A percentile compares a stretch with the other conserved stretches of the same genome.
Conservation (phyloP, 768 basidiomycete genomes). For the Roridomyces roridus region DNA sequence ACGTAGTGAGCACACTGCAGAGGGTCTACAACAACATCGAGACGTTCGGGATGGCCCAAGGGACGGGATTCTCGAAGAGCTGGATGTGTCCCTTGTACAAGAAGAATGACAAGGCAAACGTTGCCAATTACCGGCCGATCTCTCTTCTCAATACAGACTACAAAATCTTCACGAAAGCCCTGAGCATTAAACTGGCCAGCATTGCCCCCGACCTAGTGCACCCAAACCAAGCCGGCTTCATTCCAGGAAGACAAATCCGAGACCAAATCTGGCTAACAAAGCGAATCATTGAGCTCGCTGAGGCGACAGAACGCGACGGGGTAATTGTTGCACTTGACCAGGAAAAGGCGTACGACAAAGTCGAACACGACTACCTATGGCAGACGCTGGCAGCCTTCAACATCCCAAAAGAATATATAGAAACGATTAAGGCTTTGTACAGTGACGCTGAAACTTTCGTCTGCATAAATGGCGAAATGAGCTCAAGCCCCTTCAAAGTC, state of each 20-base stretch:
- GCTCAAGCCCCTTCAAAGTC: constrained; percentile 12
- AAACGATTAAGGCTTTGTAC: constrained; percentile 6
- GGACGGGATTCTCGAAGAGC: not conserved
- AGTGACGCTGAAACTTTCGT: not conserved
- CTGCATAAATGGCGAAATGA: constrained; percentile 14
- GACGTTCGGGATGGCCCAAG: not conserved
- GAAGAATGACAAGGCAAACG: not conserved
- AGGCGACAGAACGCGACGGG: constrained; percentile 13
- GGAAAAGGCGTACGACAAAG: constrained; percentile 22
- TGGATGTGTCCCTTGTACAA: too few species aligned
- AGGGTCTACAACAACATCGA: not conserved
- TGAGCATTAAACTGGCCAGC: not conserved
- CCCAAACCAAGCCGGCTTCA: constrained; percentile 25
- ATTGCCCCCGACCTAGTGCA: not conserved
- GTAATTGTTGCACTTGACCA: constrained; percentile 2
- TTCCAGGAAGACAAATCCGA: constrained; percentile 23
- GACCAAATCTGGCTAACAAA: constrained; percentile 28
- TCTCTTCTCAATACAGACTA: not conserved
- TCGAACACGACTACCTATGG: constrained; percentile 23
- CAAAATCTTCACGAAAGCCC: not conserved
- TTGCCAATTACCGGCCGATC: not conserved
- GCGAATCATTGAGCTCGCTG: constrained; percentile 3
- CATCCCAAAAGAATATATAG: constrained; percentile 11
- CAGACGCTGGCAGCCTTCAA: not conserved
- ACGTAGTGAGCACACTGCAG: not conserved